Evolutionary conservation across 306 rosid genomes (phyloP).

Genomic region (Trifolium fragiferum): DNA sequence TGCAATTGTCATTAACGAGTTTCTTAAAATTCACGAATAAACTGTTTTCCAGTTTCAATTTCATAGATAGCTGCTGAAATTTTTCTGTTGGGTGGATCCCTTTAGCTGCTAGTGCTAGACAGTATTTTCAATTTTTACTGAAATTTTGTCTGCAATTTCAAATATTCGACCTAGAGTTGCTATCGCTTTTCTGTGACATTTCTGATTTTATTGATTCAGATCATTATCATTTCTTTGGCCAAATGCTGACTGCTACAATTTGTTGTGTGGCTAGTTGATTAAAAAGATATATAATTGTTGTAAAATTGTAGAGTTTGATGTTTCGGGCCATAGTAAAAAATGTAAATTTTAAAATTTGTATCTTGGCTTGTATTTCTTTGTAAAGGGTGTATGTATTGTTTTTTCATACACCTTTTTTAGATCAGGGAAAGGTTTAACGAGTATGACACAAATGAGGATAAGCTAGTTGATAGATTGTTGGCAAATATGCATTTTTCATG

Average conservation of each 20-base stretch:
- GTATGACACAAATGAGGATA: slow-evolving; percentile 26
- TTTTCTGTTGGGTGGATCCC: slow-evolving; percentile 17
- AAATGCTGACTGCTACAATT: not conserved
- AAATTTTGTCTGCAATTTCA: slow-evolving; percentile 12
- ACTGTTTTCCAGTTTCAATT: slow-evolving; percentile 6
- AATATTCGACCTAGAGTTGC: slow-evolving; percentile 2
- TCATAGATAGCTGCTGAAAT: not conserved
- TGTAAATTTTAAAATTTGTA: not conserved
- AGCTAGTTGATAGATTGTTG: slow-evolving; percentile 1
- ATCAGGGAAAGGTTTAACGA: slow-evolving; percentile 31
- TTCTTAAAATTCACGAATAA: slow-evolving; percentile 20
- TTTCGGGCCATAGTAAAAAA: slow-evolving; percentile 18
- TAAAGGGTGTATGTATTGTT: slow-evolving; percentile 3
- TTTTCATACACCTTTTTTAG: slow-evolving; percentile 3
- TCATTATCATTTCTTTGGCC: slow-evolving; percentile 21
- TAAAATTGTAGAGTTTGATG: not conserved
- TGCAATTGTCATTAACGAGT: not conserved
- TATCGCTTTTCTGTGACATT: slow-evolving; percentile 1
- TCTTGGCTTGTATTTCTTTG: not conserved
- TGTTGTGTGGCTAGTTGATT: not conserved
- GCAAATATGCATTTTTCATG: slow-evolving; percentile 18
- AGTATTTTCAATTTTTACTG: not conserved
- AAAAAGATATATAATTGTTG: not conserved
- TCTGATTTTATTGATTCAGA: slow-evolving; percentile 15
- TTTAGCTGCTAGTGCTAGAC: slow-evolving; percentile 10